These are phyloP conservation scores for Tubosaeta sp. DNA, from an alignment of 768 basidiomycete genomes.

Conservation along the genomic window DNA sequence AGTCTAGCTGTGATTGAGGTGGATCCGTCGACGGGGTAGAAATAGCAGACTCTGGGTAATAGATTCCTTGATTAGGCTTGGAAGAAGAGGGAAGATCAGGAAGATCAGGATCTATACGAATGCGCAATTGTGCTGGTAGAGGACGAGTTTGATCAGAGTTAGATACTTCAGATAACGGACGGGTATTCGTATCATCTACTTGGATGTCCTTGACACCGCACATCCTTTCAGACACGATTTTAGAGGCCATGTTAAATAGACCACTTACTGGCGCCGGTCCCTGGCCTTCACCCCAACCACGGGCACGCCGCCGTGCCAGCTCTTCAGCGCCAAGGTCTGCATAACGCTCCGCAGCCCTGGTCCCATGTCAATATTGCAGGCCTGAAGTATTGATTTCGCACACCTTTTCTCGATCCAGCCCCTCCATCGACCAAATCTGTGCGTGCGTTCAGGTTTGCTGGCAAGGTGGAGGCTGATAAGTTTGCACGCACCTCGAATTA, in stretches of 20 bases:
- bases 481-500: slow-evolving; percentile 63
- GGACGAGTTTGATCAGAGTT: slow-evolving; percentile 9
- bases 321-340: slow-evolving; percentile 59
- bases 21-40: slow-evolving; percentile 22
- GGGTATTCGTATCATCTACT: slow-evolving; percentile 5
- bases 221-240: slow-evolving; percentile 4
- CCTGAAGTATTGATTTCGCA: not conserved
- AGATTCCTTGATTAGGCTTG: not conserved
- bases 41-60: slow-evolving; percentile 6
- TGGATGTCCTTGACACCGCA: slow-evolving; percentile 11
- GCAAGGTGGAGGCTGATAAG: not conserved
- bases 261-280: slow-evolving; percentile 14
- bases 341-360: slow-evolving; percentile 82
- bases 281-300: slow-evolving; percentile 65
- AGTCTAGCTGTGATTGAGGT: slow-evolving; percentile 31
- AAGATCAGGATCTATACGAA: slow-evolving; percentile 42
- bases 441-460: not conserved
- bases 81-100: slow-evolving; percentile 20
- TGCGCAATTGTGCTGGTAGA: slow-evolving; percentile 31
- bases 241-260: not conserved
- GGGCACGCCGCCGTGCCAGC: slow-evolving; percentile 48
- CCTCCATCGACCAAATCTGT: slow-evolving; percentile 80
- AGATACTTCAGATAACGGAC: slow-evolving; percentile 3
- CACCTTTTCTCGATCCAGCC: slow-evolving; percentile 89
- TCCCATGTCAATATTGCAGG: slow-evolving; percentile 1